Evolutionary conservation across 805 yeast species (phyloP).

Genomic region (Starmerella powellii): DNA sequence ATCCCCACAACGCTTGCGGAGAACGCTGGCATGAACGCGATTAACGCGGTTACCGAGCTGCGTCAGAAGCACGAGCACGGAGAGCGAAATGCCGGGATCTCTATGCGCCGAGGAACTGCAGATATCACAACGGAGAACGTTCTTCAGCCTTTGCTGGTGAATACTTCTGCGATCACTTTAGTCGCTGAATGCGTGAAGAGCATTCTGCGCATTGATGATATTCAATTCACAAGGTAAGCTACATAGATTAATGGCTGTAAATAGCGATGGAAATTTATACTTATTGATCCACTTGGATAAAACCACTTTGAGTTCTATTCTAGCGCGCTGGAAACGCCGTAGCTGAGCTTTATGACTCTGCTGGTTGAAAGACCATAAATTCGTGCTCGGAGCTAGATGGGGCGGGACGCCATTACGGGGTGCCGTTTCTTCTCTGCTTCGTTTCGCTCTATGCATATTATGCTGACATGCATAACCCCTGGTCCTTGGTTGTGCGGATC

Average conservation of each 20-base stretch:
- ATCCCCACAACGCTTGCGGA: slow-evolving; percentile 92
- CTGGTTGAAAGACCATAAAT: no score
- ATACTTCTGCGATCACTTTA: slow-evolving; percentile 82
- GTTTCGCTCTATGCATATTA: no score
- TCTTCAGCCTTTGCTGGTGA: slow-evolving; percentile 89
- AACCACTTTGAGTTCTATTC: no score
- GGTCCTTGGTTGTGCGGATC: no score
- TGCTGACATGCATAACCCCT: no score
- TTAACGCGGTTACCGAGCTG: slow-evolving; percentile 81
- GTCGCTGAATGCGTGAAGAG: slow-evolving; percentile 96
- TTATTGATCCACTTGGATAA: neutral
- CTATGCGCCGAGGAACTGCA: slow-evolving; percentile 87
- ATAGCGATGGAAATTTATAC: neutral
- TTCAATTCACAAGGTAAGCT: slow-evolving; percentile 68
- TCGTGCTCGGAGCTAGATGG: no score
- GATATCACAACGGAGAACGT: slow-evolving; percentile 90
- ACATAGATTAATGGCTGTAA: neutral
- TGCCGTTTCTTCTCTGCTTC: no score
- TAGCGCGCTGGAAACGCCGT: no score
- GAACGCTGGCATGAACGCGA: slow-evolving; percentile 86
- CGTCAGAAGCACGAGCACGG: slow-evolving; percentile 87
- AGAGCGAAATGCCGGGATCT: slow-evolving; percentile 86
- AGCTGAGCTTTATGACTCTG: no score
- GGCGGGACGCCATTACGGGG: no score
- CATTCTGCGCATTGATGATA: slow-evolving; percentile 92